Evolutionary conservation across 179 eudicot genomes (phyloP), one percentile per base, ranked within the genome.

Genomic region (Silene noctiflora): DNA sequence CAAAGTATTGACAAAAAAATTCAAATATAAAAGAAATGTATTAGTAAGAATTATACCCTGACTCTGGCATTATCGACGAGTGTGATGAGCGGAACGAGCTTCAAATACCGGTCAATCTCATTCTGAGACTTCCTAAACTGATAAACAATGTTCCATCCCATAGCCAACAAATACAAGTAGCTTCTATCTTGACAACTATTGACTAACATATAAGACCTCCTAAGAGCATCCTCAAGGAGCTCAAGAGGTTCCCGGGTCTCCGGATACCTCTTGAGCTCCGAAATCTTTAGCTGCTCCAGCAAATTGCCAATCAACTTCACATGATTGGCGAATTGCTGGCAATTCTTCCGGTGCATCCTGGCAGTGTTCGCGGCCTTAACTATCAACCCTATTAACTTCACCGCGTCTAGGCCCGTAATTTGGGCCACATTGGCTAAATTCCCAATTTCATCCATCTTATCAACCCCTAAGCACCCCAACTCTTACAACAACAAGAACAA

Each of bases 131-230:
- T 87, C 53, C 95, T 79, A 80, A 95, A 95, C 77, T 95, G 98
- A 80, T 95, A 93, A 14, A 93, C 98, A 69, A 93, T 89, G 78
- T 84, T 90, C 99, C 99, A 95, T 1, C 99, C 99, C 97, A 93
- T 91, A 25, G 99, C 98, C 75, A 95, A 85, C 80, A 95, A 64
- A 80, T 95, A 95, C 29, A 95, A 78, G 77, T 89, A 93, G 77
- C 99, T 95, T 68, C 88, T 78, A 62, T 93, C 97, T 74, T 90
- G 98, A 46, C 99, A 95, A 80, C 99, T 91, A 71, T 84, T 83
- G 11, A 95, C 97, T 81, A 95, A 87, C 75, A 89, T 67, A 64
- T 85, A 90, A 67, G 99, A 86, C 80, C 96, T 86, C 81, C 96
- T 87, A 69, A 95, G 76, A 33, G 98, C 91, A 53, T 91, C 96